Base-by-base conservation (phyloP, 1,284 basidiomycete genomes). In the Lignosus rhinocerotis region DNA sequence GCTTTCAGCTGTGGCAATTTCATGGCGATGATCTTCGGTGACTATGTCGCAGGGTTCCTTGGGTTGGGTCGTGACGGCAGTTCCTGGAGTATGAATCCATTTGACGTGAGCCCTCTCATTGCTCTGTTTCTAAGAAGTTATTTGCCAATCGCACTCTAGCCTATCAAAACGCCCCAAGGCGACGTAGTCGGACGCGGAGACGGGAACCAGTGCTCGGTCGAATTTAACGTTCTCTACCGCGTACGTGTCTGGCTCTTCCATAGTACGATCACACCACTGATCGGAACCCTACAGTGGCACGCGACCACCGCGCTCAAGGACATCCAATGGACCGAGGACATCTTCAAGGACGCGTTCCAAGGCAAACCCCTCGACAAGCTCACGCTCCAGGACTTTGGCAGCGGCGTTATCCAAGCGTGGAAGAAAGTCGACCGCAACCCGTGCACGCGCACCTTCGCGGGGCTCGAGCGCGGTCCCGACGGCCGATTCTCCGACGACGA, bases 41-140 rank as follows among this genome's bases (percentile, higher is more conserved):
- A 92, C 72, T 92, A 92, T 60, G 86, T 92, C 36, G 87, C 86
- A 16, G 83, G 84, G 11, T 87, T 89, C 67, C 77, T 89, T 12
- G 85, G 85, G 32, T 77, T 88, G 17, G 80, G 77, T n/a, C 76
- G 81, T n/a, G 84, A 87, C 67, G 81, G 83, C 4, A 76, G 70
- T 58, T 69, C 73, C 44, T 89, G 87, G 86, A 77, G 84, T 56
- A 75, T 89, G 57, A 79, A 88, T 63, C 85, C 87, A 9, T 76
- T 87, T 51, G 79, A 82, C 74, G 83, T 86, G 66, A 55, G 72
- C 70, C 9, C 36, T 21, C 16, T 42, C 1, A 3, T 30, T 12
- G 21, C 19, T 33, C 10, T 39, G 36, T 11, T n/a, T n/a, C 12
- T 11, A 3, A 12, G 8, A 12, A 12, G n/a, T 39, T 12, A 8